A percentile compares a stretch with the other conserved stretches of the same genome.
phyloP scores from a whole-genome alignment of 2,329 filamentous ascomycete species.

The Fulvia fulva region DNA sequence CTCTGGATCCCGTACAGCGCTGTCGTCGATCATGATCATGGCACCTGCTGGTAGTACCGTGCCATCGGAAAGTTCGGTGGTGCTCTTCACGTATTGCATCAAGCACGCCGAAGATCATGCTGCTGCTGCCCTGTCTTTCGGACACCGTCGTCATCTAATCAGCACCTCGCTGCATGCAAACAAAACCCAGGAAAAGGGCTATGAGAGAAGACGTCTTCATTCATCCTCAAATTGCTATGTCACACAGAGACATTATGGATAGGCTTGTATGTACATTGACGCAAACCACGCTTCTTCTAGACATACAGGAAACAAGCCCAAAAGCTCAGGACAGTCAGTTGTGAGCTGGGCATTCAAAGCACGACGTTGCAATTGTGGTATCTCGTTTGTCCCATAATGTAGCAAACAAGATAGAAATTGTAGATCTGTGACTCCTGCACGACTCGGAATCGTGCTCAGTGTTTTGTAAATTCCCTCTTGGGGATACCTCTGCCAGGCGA shows the following conservation, averaged over 20 bases:
- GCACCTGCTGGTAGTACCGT: too few relatives aligned
- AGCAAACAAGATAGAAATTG: neutral
- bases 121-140: neutral
- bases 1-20: too few relatives aligned
- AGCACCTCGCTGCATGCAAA: too few relatives aligned
- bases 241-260: neutral
- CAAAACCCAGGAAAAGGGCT: too few relatives aligned
- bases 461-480: neutral
- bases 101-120: neutral
- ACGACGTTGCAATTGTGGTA: slow-evolving; percentile 4
- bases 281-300: neutral
- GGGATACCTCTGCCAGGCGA: neutral
- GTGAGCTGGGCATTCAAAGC: neutral
- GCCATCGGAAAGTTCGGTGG: too few relatives aligned
- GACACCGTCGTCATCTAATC: neutral
- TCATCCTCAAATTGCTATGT: neutral
- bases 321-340: neutral
- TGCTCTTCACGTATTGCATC: too few relatives aligned
- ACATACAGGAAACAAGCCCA: neutral
- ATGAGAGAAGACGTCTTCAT: too few relatives aligned
- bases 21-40: too few relatives aligned
- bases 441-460: neutral
- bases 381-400: neutral
- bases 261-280: neutral
- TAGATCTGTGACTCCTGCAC: neutral